Evolutionary conservation across 768 basidiomycete species (phyloP).

Genomic region (Leccinum truebloodii): DNA sequence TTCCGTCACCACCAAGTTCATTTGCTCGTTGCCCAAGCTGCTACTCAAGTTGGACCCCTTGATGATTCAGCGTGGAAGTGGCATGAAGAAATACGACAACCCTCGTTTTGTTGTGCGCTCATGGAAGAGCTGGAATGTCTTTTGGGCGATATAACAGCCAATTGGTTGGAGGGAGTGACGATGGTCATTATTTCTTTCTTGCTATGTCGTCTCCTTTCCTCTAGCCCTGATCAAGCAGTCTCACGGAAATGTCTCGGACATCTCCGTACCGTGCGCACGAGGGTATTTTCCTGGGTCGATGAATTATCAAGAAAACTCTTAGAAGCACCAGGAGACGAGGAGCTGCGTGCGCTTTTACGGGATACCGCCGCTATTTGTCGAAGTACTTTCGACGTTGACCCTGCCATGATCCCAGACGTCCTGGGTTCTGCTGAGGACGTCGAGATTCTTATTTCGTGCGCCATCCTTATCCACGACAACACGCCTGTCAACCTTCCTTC

Average conservation of each 20-base stretch:
- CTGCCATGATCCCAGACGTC: neutral
- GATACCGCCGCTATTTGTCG: neutral
- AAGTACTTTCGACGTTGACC: neutral
- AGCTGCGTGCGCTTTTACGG: neutral
- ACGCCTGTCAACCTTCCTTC: constrained; percentile 10
- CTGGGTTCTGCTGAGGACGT: neutral
- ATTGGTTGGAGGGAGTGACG: neutral
- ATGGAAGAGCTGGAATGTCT: constrained; percentile 1
- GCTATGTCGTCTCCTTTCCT: neutral
- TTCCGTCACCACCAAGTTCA: constrained; percentile 43
- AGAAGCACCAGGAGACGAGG: neutral
- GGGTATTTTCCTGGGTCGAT: neutral
- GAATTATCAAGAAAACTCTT: neutral
- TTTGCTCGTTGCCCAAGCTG: constrained; percentile 42
- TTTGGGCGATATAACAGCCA: neutral
- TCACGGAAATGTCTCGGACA: neutral
- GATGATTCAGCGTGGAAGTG: constrained; percentile 3
- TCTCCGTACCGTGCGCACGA: neutral
- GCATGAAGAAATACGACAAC: constrained; percentile 11
- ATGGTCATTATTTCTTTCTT: neutral
- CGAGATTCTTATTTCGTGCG: neutral
- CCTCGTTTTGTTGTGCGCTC: constrained; percentile 7
- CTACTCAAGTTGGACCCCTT: constrained; percentile 41
- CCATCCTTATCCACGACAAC: constrained; percentile 5
- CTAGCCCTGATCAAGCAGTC: neutral